Conservation (phyloP, 2,329 filamentous ascomycete species). For the Colletotrichum sp. region DNA sequence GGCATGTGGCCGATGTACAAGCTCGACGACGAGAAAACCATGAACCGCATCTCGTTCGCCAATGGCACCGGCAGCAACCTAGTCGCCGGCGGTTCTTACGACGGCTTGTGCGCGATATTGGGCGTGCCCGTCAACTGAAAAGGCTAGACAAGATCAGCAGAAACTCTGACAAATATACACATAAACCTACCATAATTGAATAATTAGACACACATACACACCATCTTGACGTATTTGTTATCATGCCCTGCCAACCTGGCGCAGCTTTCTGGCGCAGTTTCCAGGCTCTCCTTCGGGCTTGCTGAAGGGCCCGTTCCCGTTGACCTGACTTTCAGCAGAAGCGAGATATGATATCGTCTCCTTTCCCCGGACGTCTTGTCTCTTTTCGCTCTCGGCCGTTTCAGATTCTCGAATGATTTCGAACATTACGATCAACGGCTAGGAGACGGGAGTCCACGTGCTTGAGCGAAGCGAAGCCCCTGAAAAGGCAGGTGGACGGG, state of each 20-base stretch:
- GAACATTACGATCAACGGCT: background rate
- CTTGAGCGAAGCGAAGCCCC: background rate
- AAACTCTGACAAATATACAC: background rate
- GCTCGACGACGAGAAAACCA: constrained; percentile 18
- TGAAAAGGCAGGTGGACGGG: background rate
- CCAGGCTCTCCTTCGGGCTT: background rate
- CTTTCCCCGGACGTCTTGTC: background rate
- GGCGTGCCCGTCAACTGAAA: background rate
- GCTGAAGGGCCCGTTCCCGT: background rate
- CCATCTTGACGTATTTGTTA: background rate
- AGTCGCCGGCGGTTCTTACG: constrained; percentile 12
- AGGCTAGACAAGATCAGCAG: background rate
- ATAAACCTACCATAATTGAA: background rate
- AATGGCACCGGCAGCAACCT: constrained; percentile 31
- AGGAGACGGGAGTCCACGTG: background rate
- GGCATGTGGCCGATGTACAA: constrained; percentile 29
- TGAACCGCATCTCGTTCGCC: constrained; percentile 29
- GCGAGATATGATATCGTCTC: background rate
- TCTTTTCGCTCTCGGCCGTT: background rate
- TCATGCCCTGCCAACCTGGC: background rate
- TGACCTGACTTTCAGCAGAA: background rate
- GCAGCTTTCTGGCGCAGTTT: background rate
- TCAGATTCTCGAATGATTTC: background rate
- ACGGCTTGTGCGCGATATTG: constrained; percentile 1
- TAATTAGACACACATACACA: background rate